Evolutionary conservation across 441 rosid species (phyloP).

Genomic region (Gossypium aridum): DNA sequence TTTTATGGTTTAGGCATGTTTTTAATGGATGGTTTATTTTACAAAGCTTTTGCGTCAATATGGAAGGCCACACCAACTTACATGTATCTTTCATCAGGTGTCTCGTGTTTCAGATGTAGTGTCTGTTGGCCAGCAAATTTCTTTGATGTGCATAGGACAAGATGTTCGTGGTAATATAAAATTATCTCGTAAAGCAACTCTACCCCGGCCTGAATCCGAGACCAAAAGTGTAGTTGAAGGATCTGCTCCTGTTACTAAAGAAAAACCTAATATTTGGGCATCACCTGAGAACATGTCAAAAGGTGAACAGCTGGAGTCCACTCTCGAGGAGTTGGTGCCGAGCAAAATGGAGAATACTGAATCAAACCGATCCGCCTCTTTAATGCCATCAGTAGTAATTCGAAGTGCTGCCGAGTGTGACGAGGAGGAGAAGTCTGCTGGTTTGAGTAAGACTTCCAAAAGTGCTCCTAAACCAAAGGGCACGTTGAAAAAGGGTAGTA

Average conservation of each 20-base stretch:
- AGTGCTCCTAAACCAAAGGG: slow-evolving; percentile 22
- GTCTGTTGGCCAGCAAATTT: slow-evolving; percentile 68
- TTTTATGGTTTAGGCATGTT: neutral
- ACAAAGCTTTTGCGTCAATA: neutral
- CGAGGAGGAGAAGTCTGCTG: slow-evolving; percentile 50
- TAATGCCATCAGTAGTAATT: slow-evolving; percentile 56
- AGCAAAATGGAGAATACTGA: slow-evolving; percentile 15
- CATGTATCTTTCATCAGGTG: slow-evolving; percentile 41
- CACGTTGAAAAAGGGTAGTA: slow-evolving; percentile 22
- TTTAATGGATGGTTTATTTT: neutral
- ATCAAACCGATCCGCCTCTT: slow-evolving; percentile 23
- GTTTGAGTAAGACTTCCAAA: slow-evolving; percentile 26
- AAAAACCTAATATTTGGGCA: slow-evolving; percentile 38
- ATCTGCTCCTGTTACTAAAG: slow-evolving; percentile 28
- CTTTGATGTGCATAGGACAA: slow-evolving; percentile 82
- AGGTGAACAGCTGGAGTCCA: slow-evolving; percentile 30
- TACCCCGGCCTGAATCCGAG: slow-evolving; percentile 27
- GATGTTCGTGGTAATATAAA: slow-evolving; percentile 96
- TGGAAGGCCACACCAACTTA: neutral
- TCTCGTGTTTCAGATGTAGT: slow-evolving; percentile 74
- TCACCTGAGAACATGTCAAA: slow-evolving; percentile 31
- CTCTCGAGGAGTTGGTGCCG: slow-evolving; percentile 14
- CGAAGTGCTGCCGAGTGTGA: slow-evolving; percentile 91
- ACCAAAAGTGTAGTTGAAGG: slow-evolving; percentile 24
- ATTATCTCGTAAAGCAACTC: slow-evolving; percentile 71